Evolutionary conservation across 2,329 filamentous ascomycete species (phyloP).

Genomic region (Fusarium annulatum): DNA sequence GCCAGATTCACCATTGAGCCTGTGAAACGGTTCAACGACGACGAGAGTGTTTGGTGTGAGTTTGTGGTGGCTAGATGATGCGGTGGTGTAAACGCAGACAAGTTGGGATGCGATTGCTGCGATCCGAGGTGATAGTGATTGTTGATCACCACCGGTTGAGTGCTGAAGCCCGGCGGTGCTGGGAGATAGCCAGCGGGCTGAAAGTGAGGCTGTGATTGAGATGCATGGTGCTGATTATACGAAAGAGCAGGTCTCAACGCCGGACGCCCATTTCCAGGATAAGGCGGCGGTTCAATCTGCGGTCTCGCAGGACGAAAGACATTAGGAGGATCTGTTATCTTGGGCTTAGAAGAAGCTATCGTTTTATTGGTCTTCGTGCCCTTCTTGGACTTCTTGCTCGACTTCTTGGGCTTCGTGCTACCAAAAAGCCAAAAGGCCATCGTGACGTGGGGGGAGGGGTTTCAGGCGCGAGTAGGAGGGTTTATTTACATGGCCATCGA

Average conservation of each 20-base stretch:
- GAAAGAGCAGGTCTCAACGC: conserved; percentile 1
- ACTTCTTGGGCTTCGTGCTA: background rate
- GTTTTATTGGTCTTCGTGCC: background rate
- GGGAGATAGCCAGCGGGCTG: conserved; percentile 41
- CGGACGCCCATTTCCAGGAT: background rate
- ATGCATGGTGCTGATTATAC: conserved; percentile 37
- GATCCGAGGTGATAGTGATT: conserved; percentile 61
- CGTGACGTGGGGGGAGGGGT: background rate
- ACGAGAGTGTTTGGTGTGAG: conserved; percentile 20
- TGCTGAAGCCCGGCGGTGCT: conserved; percentile 38
- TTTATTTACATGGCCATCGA: background rate
- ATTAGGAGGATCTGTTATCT: conserved; percentile 16
- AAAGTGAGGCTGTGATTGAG: conserved; percentile 40
- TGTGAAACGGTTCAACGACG: conserved; percentile 50
- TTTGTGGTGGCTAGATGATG: background rate
- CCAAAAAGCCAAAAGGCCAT: conserved; percentile 7
- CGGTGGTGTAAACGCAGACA: background rate
- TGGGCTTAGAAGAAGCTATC: conserved; percentile 1
- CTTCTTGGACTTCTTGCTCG: conserved; percentile 15
- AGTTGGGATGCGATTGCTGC: conserved; percentile 3
- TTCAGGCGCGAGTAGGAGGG: background rate
- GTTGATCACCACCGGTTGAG: conserved; percentile 61
- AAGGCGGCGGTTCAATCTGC: background rate
- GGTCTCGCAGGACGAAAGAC: conserved; percentile 3
- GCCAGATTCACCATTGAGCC: conserved; percentile 58